Percentiles rank a stretch among this genome's conserved stretches.
Conservation (phyloP, 164 flowering plant species). For the Vitis amurensis region DNA sequence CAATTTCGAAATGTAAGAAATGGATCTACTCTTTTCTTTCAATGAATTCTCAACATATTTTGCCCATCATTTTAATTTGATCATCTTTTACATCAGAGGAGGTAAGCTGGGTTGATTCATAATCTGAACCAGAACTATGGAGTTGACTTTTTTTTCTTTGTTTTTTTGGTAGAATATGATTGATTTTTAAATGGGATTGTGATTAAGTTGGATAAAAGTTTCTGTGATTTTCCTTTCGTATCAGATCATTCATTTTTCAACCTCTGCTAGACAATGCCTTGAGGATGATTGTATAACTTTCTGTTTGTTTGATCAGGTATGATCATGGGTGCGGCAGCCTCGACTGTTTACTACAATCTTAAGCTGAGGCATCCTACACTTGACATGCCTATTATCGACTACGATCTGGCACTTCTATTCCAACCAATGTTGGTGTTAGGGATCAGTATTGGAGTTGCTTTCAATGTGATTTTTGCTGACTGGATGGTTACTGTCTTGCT, state of each 20-base stretch:
- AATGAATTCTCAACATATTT: too few relatives aligned
- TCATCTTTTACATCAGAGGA: too few relatives aligned
- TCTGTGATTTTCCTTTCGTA: neutral
- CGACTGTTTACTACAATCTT: constrained; percentile 50
- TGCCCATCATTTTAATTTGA: too few relatives aligned
- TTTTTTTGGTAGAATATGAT: too few relatives aligned
- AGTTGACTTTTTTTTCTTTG: too few relatives aligned
- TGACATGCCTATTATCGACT: constrained; percentile 49
- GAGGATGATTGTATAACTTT: neutral
- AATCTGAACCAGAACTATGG: too few relatives aligned
- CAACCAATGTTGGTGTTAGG: constrained; percentile 64
- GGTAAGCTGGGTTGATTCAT: too few relatives aligned
- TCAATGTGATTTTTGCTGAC: constrained; percentile 48
- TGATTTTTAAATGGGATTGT: too few relatives aligned
- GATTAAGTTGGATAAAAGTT: too few relatives aligned
- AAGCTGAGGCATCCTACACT: constrained; percentile 47
- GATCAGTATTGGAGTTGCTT: constrained; percentile 52
- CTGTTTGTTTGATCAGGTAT: constrained; percentile 32
- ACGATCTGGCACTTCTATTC: constrained; percentile 47
- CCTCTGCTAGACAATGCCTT: neutral
- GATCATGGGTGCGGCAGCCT: constrained; percentile 53
- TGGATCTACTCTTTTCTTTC: neutral
- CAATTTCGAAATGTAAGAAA: constrained; percentile 54
- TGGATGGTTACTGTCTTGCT: constrained; percentile 59
- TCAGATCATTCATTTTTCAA: neutral